Base-by-base conservation (phyloP, 768 basidiomycete genomes). In the Tremella yokohamensis region DNA sequence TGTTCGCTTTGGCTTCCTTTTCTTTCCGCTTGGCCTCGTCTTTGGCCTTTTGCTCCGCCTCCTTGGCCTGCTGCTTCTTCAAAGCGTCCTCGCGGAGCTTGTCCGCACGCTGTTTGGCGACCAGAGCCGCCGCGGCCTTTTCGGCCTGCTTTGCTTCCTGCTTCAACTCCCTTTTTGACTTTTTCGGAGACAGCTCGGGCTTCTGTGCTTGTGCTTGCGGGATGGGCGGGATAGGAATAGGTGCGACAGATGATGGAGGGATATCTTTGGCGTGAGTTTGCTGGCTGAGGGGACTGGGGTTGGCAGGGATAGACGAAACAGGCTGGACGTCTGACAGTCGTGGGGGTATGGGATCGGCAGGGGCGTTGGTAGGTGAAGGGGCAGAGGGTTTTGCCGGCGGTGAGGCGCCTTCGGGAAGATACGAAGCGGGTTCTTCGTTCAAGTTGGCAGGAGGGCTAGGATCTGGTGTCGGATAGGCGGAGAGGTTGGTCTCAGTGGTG, bases 91-190 rank as follows among this genome's bases (percentile, higher is more conserved):
- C 50, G 25, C 60, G 40, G 7, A 54, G 63, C 4, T 52, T 57
- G 29, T 67, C 69, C 8, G 69, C 71, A 25, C 62, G 54, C 51
- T 63, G 50, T 16, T 59, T 58, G n/a, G 62, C 57, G 18, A 65
- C 44, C 48, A 61, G 56, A 38, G 53, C 56, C 2, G 63, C 63
- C 40, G 64, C 62, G 40, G 61, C 64, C 52, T 71, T 65, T 49
- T 65, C 71, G 20, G 67, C 69, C 20, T 59, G 60, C 52, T 73
- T 76, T 12, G 70, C 68, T 25, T 69, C 70, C 45, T 69, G 70
- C 7, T 63, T 65, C 12, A 72, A 52, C 44, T 74, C 61, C 57
- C 74, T 73, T 48, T 69, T 70, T 20, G 61, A 58, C 49, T 68
- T 70, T 50, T 67, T 67, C 0, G 56, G 42, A 9, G 48, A 39